Percentiles rank a stretch among this genome's conserved stretches.
phyloP scores from a whole-genome alignment of 345 rosid genomes.

The Jatropha curcas region DNA sequence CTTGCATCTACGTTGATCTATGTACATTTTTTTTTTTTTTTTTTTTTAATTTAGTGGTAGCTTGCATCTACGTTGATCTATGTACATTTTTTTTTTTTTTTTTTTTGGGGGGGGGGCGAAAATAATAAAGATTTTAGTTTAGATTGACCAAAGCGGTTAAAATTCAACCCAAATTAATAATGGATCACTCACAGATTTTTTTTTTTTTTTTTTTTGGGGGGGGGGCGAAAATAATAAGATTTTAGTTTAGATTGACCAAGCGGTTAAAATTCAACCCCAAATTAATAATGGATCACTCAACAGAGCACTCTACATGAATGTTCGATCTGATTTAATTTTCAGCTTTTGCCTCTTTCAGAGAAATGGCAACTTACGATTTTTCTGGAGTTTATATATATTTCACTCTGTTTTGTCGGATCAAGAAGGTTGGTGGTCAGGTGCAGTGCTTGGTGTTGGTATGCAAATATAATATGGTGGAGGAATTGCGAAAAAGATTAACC shows the following conservation, averaged over 20 bases:
- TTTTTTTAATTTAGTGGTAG: constrained; percentile 1
- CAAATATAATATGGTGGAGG: background rate
- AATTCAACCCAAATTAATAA: too few relatives aligned
- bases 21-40: constrained; percentile 6
- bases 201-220: too few relatives aligned
- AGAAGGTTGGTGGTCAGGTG: too few relatives aligned
- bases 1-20: constrained; percentile 14
- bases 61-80: constrained; percentile 14
- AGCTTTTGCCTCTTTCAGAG: background rate
- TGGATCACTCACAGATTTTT: too few relatives aligned
- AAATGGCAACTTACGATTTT: too few relatives aligned
- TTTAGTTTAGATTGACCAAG: background rate
- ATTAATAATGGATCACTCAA: background rate
- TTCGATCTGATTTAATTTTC: background rate
- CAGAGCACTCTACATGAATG: background rate
- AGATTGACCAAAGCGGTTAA: too few relatives aligned
- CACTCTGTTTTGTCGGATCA: background rate
- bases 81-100: constrained; percentile 6
- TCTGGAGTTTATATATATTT: too few relatives aligned
- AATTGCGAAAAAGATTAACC: background rate
- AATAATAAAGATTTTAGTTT: too few relatives aligned
- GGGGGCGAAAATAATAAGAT: background rate
- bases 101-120: too few relatives aligned
- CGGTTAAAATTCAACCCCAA: background rate
- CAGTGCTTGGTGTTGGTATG: background rate